These are phyloP conservation scores for Arachis stenosperma DNA, from an alignment of 306 rosid species.

Conservation along the genomic window DNA sequence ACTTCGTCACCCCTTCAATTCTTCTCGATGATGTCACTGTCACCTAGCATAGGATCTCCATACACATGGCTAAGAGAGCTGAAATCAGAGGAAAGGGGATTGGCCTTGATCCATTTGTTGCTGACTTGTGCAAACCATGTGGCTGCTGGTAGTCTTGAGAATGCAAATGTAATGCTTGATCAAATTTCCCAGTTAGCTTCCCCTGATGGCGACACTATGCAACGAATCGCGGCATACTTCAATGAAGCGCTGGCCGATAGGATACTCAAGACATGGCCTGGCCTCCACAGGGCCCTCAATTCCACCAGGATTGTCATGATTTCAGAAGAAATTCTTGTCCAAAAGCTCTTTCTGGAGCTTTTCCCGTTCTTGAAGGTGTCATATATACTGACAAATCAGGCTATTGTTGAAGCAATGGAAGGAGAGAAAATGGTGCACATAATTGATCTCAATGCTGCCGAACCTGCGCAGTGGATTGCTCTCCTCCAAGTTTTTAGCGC, in stretches of 20 bases:
- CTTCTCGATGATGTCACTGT: constrained; percentile 76
- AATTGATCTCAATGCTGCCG: constrained; percentile 80
- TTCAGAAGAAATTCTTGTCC: constrained; percentile 73
- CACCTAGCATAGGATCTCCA: constrained; percentile 80
- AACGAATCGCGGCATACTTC: constrained; percentile 82
- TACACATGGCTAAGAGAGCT: constrained; percentile 78
- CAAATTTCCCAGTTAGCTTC: constrained; percentile 84
- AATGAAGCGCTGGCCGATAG: constrained; percentile 84
- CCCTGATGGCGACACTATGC: constrained; percentile 84
- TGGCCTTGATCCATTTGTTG: constrained; percentile 78
- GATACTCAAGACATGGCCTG: constrained; percentile 80
- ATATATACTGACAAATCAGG: constrained; percentile 78
- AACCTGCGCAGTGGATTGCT: constrained; percentile 87
- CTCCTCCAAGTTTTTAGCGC: constrained; percentile 79
- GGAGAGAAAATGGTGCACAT: constrained; percentile 92
- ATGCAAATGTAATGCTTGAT: constrained; percentile 75
- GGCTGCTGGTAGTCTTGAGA: constrained; percentile 71
- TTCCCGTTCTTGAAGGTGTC: constrained; percentile 79
- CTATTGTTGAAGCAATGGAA: constrained; percentile 83
- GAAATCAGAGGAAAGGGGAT: constrained; percentile 82
- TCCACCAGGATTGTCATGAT: constrained; percentile 63
- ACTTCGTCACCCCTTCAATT: constrained; percentile 81
- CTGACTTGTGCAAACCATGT: constrained; percentile 88
- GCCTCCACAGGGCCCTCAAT: constrained; percentile 78
- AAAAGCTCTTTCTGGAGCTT: constrained; percentile 69